These are phyloP conservation scores for Yamadazyma sp. DNA, from an alignment of 805 yeast species.

Conservation along the genomic window DNA sequence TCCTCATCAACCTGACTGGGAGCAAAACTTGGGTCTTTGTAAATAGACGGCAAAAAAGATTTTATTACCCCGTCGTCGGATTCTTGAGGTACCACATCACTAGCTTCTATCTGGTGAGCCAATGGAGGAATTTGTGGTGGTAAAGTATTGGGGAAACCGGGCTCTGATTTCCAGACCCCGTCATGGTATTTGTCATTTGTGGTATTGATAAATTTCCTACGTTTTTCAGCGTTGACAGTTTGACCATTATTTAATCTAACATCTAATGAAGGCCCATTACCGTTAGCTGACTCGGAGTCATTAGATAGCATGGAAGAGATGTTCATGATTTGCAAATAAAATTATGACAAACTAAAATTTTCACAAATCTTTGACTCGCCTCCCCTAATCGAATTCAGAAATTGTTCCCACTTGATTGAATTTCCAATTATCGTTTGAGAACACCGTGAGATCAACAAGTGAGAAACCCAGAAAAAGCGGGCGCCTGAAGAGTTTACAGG, in stretches of 20 bases:
- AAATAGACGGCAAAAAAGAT: slow-evolving; percentile 4
- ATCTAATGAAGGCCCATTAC: neutral
- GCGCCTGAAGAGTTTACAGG: slow-evolving; percentile 5
- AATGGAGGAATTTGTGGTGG: neutral
- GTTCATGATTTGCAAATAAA: slow-evolving; percentile 23
- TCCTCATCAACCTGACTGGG: slow-evolving; percentile 2
- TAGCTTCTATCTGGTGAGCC: no score
- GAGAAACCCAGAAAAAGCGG: slow-evolving; percentile 8
- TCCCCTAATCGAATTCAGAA: slow-evolving; percentile 8
- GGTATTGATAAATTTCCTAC: neutral
- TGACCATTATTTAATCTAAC: slow-evolving; percentile 2
- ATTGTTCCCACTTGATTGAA: slow-evolving; percentile 6
- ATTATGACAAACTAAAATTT: neutral
- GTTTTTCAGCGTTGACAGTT: neutral
- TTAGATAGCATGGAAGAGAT: slow-evolving; percentile 37
- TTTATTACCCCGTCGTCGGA: neutral
- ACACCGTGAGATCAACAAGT: slow-evolving; percentile 8
- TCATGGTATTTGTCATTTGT: neutral
- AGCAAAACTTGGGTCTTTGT: slow-evolving; percentile 1
- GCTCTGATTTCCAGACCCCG: slow-evolving; percentile 7
- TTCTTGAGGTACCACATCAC: slow-evolving; percentile 1
- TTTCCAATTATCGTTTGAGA: slow-evolving; percentile 9
- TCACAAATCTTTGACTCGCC: slow-evolving; percentile 8
- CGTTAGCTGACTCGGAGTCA: slow-evolving; percentile 17
- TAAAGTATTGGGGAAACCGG: slow-evolving; percentile 1